phyloP scores from a whole-genome alignment of 1,284 basidiomycete genomes.

The Cyathus olla region DNA sequence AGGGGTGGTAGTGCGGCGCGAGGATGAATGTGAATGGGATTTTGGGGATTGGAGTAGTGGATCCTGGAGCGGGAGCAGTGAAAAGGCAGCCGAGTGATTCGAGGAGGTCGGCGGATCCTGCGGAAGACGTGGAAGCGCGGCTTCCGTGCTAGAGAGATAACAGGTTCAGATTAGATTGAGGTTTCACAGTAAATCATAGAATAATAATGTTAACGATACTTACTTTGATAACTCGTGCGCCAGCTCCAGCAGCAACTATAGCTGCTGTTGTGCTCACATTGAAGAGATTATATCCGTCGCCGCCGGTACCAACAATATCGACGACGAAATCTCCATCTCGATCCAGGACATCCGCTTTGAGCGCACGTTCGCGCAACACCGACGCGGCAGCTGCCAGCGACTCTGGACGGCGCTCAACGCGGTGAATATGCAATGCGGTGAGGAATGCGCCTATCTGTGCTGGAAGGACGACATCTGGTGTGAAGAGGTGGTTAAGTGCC shows the following conservation, averaged over 20 bases:
- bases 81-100: slow-evolving; percentile 88
- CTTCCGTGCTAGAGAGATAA: slow-evolving; percentile 82
- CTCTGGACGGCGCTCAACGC: slow-evolving; percentile 80
- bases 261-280: slow-evolving; percentile 98
- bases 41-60: slow-evolving; percentile 64
- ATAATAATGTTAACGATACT: slow-evolving; percentile 22
- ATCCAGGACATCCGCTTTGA: slow-evolving; percentile 70
- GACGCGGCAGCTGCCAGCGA: slow-evolving; percentile 83
- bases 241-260: slow-evolving; percentile 95
- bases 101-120: slow-evolving; percentile 94
- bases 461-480: slow-evolving; percentile 68
- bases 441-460: slow-evolving; percentile 88
- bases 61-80: slow-evolving; percentile 71
- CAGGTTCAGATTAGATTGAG: neutral
- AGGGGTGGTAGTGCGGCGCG: slow-evolving; percentile 93
- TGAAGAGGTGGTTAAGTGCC: slow-evolving; percentile 83
- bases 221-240: slow-evolving; percentile 94
- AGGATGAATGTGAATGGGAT: slow-evolving; percentile 94
- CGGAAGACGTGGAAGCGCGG: slow-evolving; percentile 93
- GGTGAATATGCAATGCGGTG: slow-evolving; percentile 83
- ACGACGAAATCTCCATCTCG: slow-evolving; percentile 75
- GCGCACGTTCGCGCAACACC: slow-evolving; percentile 75
- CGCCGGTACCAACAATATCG: slow-evolving; percentile 81
- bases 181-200: no score
- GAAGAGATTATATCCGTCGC: slow-evolving; percentile 97